A percentile compares a stretch with the other conserved stretches of the same genome.
Evolutionary conservation across 805 yeast species (phyloP).

Genomic region (Teunomyces pallodes): DNA sequence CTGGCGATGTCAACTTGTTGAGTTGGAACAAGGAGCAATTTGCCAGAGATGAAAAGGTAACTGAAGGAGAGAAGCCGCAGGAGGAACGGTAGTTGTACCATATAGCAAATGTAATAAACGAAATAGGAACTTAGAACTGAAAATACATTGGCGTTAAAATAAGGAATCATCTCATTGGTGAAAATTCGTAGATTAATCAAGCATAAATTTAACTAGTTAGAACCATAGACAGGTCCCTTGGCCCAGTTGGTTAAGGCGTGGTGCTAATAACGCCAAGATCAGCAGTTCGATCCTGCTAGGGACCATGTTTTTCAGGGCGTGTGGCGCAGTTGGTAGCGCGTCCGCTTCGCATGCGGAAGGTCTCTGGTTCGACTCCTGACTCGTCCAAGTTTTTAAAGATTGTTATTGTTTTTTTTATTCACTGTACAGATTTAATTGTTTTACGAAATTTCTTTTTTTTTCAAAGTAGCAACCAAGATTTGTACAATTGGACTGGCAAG

Average conservation of each 20-base stretch:
- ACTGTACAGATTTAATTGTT: too few species aligned
- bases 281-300: constrained; percentile 45
- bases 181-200: too few species aligned
- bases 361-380: not conserved
- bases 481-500: not conserved
- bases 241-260: constrained; percentile 63
- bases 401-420: too few species aligned
- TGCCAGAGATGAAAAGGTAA: constrained; percentile 13
- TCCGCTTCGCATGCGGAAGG: not conserved
- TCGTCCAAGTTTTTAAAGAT: not conserved
- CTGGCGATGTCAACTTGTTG: constrained; percentile 67
- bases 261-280: constrained; percentile 55
- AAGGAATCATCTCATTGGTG: too few species aligned
- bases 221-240: constrained; percentile 41
- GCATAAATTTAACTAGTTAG: too few species aligned
- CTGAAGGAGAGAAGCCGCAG: constrained; percentile 1
- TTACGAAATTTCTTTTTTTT: too few species aligned
- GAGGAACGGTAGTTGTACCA: not conserved
- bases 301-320: constrained; percentile 12
- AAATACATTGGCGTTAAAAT: too few species aligned
- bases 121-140: not conserved
- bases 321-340: constrained; percentile 1
- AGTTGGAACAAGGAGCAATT: constrained; percentile 63
- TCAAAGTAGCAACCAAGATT: not conserved
- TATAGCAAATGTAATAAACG: not conserved